Evolutionary conservation across 768 basidiomycete species (phyloP), one percentile per base, ranked within the genome.

Genomic region (Suillus discolor): DNA sequence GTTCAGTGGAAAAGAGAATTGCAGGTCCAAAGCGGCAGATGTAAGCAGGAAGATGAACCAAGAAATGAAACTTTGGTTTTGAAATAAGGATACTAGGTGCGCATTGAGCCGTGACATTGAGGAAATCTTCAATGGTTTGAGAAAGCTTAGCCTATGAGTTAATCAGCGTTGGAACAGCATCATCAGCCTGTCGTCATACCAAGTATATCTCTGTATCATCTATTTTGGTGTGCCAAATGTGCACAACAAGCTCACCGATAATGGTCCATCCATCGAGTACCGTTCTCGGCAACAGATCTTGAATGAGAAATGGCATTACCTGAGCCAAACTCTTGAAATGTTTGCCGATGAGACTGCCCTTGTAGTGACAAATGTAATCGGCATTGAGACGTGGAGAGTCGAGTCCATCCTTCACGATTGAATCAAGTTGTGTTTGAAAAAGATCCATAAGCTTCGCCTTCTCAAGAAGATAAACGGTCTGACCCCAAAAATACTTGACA

Each of bases 191-290:
- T 9, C 1, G n/a, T 45, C 20, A n/a, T 45, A 45, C 74, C 6
- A 79, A n/a, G 66, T 83, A 84, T 20, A 69, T 53, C 6, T 79
- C 72, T 20, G 71, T 70, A 57, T 83, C 68, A 0, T 66, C 53
- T 20, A 84, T 84, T 65, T 77, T 74, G 0, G 76, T 74, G 12
- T 81, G 68, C 84, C 84, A 85, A 0, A 84, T 68, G 0, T 83
- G 70, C 0, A 81, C 77, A 0, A 73, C 57, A 0, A 84, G 74
- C 12, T 75, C 71, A 0, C 79, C 79, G 34, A 36, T 36, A 36
- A 36, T 9, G 6, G 34, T 7, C 34, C 34, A 36, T 9, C 34
- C 34, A 36, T 36, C 1, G 34, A 81, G 76, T 1, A 74, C 71
- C 2, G 6, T 44, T 0, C 41, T 3, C 7, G 71, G 67, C 0